Evolutionary conservation across 148 eudicot species (phyloP).

Genomic region (Cornus controversa): DNA sequence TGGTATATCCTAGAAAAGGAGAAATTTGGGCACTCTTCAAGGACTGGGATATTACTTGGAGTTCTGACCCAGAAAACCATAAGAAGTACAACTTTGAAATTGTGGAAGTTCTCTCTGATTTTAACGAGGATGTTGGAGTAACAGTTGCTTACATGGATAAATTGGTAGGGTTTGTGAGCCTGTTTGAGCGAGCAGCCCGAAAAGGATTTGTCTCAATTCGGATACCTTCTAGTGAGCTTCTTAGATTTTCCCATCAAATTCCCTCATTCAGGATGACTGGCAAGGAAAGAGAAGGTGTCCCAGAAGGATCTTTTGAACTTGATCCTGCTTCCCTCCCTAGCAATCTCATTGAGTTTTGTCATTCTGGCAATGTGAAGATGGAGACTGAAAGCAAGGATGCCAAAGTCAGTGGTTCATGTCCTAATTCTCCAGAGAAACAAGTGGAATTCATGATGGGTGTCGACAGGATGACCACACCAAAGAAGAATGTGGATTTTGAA

Average conservation of each 20-base stretch:
- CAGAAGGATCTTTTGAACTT: constrained; percentile 40
- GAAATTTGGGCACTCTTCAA: constrained; percentile 48
- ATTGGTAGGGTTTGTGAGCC: constrained; percentile 38
- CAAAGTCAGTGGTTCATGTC: not conserved
- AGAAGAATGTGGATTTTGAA: constrained; percentile 10
- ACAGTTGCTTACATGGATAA: constrained; percentile 34
- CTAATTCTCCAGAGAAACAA: constrained; percentile 13
- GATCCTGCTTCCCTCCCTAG: constrained; percentile 39
- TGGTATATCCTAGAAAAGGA: constrained; percentile 40
- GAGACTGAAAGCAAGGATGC: constrained; percentile 11
- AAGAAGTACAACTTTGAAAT: constrained; percentile 30
- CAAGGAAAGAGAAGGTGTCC: constrained; percentile 35
- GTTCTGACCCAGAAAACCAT: constrained; percentile 30
- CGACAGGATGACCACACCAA: constrained; percentile 13
- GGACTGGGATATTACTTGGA: constrained; percentile 45
- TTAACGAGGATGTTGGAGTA: constrained; percentile 19
- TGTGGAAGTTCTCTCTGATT: constrained; percentile 41
- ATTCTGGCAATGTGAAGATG: constrained; percentile 5
- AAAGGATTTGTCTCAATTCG: constrained; percentile 5
- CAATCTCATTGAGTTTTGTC: constrained; percentile 14
- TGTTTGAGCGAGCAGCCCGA: constrained; percentile 20
- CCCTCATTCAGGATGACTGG: constrained; percentile 35
- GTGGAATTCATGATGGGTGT: not conserved
- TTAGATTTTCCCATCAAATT: constrained; percentile 43
- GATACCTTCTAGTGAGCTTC: constrained; percentile 24